These are phyloP conservation scores for Themeda triandra DNA, from an alignment of 176 grass and related monocot species.

Conservation along the genomic window DNA sequence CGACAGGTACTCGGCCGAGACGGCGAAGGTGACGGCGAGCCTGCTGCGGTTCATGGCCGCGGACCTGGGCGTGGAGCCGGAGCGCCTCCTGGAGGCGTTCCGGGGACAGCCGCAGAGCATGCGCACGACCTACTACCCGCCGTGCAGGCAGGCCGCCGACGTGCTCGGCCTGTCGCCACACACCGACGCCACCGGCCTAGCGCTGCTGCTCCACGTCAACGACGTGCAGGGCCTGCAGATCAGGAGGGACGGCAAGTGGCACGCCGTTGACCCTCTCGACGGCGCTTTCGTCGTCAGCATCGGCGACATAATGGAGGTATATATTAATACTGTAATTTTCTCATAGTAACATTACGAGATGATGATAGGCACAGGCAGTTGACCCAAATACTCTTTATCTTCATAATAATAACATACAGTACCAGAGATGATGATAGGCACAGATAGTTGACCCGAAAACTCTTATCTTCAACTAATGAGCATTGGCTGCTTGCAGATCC, in stretches of 20 bases:
- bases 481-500: slow-evolving; percentile 31
- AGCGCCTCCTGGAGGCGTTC: slow-evolving; percentile 30
- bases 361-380: no score
- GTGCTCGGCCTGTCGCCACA: slow-evolving; percentile 60
- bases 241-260: slow-evolving; percentile 33
- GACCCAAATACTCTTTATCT: no score
- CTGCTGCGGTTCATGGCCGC: slow-evolving; percentile 40
- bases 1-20: slow-evolving; percentile 34
- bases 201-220: slow-evolving; percentile 46
- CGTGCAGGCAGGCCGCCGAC: slow-evolving; percentile 31
- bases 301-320: slow-evolving; percentile 20
- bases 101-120: slow-evolving; percentile 33
- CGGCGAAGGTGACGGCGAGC: slow-evolving; percentile 7
- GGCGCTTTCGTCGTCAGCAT: slow-evolving; percentile 39
- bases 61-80: slow-evolving; percentile 40
- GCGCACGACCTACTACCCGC: slow-evolving; percentile 37
- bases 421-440: no score
- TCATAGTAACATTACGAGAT: no score
- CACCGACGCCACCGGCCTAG: slow-evolving; percentile 36
- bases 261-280: slow-evolving; percentile 37
- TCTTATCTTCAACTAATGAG: not conserved
- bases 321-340: no score
- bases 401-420: no score
- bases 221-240: slow-evolving; percentile 51
- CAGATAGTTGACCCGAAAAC: not conserved